Percentiles rank a stretch among this genome's conserved stretches.
Evolutionary conservation across 352 stramenopile genomes (phyloP).

Genomic region (Phytophthora pistaciae): DNA sequence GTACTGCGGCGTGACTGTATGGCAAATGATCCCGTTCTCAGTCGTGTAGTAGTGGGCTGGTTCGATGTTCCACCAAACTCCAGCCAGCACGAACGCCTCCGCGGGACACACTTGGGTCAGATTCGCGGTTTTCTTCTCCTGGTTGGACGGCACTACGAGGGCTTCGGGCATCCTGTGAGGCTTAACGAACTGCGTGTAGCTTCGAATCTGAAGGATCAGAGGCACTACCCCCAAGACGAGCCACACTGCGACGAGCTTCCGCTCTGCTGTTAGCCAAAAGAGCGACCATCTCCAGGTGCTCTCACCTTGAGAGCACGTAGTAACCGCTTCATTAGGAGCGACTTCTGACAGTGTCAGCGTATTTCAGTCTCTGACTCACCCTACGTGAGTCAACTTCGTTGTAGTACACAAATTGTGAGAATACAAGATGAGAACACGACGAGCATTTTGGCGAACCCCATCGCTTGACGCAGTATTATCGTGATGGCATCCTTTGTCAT

Average conservation of each 20-base stretch:
- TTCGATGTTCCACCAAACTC: slow-evolving; percentile 15
- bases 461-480: too few relatives aligned
- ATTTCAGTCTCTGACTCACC: background rate
- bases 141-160: background rate
- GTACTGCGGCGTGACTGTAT: slow-evolving; percentile 20
- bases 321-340: background rate
- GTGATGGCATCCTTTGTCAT: too few relatives aligned
- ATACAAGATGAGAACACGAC: too few relatives aligned
- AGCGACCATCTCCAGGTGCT: background rate
- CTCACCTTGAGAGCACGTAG: background rate
- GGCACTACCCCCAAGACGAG: background rate
- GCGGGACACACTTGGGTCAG: slow-evolving; percentile 1
- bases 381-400: too few relatives aligned
- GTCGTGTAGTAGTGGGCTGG: slow-evolving; percentile 10
- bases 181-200: background rate
- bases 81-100: slow-evolving; percentile 1
- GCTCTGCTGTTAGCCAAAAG: background rate
- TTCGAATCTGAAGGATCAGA: background rate
- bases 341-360: background rate
- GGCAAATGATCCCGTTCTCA: slow-evolving; percentile 1
- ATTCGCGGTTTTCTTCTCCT: background rate
- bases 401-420: too few relatives aligned
- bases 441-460: too few relatives aligned
- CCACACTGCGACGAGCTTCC: background rate
- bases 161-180: background rate